Base-by-base conservation (phyloP, 2,329 filamentous ascomycete genomes). In the Ceratocystis albifundus region DNA sequence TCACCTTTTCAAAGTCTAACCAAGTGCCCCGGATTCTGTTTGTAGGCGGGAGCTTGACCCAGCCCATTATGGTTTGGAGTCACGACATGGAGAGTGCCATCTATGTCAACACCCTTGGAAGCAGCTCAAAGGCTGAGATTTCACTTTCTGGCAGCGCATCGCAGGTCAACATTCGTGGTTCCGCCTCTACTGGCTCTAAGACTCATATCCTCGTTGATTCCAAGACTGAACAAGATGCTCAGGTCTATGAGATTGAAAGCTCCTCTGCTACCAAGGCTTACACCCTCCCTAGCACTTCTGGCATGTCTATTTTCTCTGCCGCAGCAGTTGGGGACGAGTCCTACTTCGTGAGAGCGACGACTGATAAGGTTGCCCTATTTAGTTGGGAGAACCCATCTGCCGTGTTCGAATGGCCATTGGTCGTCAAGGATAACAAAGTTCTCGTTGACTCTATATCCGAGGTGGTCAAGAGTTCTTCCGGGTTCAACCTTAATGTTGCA, bases 141-240 rank as follows among this genome's bases (percentile, higher is more conserved):
- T 71, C 78, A 20, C 75, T 86, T 30, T 74, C 78, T 22, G 72
- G 76, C 4, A 78, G 78, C 20, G 78, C 81, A 3, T 74, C 77
- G 17, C 74, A 75, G 2, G 79, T 89, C 64, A 80, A 85, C 66
- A 79, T 96, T 25, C 89, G 95, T 72, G 88, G 89, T 0, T 88
- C 90, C 17, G 85, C 86, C 70, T 80, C 87, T 66, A 77, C 84
- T 36, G 88, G 88, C 72, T 87, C 89, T 3, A 80, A 85, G 59
- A 80, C 90, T 46, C 90, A 96, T 77, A 95, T 96, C 77, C 78
- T 96, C 41, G 88, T 96, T 4, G 89, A 96, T 71, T 90, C 85
- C 71, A 81, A 86, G 71, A 89, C 89, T 0, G 79, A 79, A 45
- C 89, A 92, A 73, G 90, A 88, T 79, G 93, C 88, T 2, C 88